Evolutionary conservation across 257 asterid species (phyloP).

Genomic region (Solanum ahanhuiri): DNA sequence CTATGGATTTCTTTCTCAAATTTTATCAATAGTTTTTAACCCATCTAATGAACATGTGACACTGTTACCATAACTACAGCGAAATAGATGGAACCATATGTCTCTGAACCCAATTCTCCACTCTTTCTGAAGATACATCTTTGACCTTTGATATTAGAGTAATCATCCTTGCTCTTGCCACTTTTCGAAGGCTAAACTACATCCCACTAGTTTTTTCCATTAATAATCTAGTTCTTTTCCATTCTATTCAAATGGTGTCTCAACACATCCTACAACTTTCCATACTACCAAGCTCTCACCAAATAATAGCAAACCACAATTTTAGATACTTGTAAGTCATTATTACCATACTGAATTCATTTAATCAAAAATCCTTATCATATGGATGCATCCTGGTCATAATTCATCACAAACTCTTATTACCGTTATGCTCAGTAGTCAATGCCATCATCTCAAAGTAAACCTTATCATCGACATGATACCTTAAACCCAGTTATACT

Average conservation of each 20-base stretch:
- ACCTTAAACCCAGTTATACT: too few species aligned
- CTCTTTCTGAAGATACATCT: not conserved
- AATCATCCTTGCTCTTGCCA: not conserved
- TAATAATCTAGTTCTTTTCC: not conserved
- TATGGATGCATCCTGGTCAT: too few species aligned
- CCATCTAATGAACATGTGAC: not conserved
- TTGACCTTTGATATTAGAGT: not conserved
- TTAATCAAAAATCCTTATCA: too few species aligned
- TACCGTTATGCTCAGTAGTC: too few species aligned
- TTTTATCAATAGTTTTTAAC: not conserved
- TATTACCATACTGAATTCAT: too few species aligned
- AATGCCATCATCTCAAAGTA: too few species aligned
- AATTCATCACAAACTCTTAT: too few species aligned
- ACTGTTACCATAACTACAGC: not conserved
- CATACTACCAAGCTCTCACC: not conserved
- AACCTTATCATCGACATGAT: too few species aligned
- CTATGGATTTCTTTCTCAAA: not conserved
- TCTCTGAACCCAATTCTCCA: not conserved
- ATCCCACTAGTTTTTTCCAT: not conserved
- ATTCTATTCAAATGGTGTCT: not conserved
- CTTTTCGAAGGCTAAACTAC: not conserved
- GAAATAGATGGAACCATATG: not conserved
- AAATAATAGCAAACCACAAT: too few species aligned
- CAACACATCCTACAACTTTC: not conserved
- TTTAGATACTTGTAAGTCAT: too few species aligned